These are phyloP conservation scores for Talaromyces sp. DNA, from an alignment of 2,329 filamentous ascomycete species.

Conservation along the genomic window DNA sequence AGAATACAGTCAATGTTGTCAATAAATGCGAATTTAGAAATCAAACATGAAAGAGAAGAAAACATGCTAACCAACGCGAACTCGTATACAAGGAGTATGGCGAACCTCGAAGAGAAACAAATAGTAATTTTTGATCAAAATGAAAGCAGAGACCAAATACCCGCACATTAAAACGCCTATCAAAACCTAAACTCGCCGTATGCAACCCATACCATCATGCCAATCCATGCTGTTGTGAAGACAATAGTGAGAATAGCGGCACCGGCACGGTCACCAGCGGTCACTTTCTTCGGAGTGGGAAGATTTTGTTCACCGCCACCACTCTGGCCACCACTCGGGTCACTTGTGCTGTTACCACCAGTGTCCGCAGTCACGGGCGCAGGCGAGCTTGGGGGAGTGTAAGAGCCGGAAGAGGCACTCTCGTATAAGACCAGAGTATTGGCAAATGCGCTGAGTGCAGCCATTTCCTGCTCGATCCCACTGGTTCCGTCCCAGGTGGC, in stretches of 20 bases:
- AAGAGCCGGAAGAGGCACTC: not conserved
- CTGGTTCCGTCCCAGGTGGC: slow-evolving; percentile 29
- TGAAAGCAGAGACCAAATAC: not conserved
- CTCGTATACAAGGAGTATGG: not conserved
- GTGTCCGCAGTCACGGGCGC: slow-evolving; percentile 42
- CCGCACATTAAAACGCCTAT: not conserved
- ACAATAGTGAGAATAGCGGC: slow-evolving; percentile 14
- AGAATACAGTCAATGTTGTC: not conserved
- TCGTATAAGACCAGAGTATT: slow-evolving; percentile 22
- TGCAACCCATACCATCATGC: slow-evolving; percentile 14
- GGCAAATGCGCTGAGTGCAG: slow-evolving; percentile 32
- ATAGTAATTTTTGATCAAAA: not conserved
- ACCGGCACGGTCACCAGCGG: slow-evolving; percentile 11
- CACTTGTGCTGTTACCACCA: slow-evolving; percentile 54
- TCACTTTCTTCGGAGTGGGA: slow-evolving; percentile 9
- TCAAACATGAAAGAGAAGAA: not conserved
- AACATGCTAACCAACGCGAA: not conserved
- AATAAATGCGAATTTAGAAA: not conserved
- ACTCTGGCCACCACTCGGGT: slow-evolving; percentile 38
- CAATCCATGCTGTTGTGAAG: slow-evolving; percentile 12
- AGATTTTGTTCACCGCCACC: slow-evolving; percentile 12
- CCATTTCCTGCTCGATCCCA: slow-evolving; percentile 38
- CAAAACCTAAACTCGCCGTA: not conserved
- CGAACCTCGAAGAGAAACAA: not conserved
- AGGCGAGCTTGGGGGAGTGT: slow-evolving; percentile 14